Base-by-base conservation (phyloP, 1,139 yeast genomes). In the Taiozyma sp. region DNA sequence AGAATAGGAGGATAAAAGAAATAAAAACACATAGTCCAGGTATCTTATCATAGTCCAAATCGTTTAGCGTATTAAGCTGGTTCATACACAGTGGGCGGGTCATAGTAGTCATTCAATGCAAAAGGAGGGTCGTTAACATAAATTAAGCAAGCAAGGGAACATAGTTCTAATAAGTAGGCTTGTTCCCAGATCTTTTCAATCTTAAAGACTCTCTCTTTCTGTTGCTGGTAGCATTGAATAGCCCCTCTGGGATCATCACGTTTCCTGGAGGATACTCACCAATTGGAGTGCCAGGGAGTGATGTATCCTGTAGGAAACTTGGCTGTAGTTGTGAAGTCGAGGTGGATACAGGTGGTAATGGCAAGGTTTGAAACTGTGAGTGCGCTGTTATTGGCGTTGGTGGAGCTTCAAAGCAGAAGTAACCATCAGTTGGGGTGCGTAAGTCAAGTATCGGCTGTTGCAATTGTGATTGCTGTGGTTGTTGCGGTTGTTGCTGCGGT, bases 141-240 rank as follows among this genome's bases (percentile, higher is more conserved):
- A 12, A 29, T 2, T 24, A 34, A 5, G 4, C 6, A n/a, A 16
- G 9, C 23, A 10, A 10, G 8, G 8, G 14, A 9, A 19, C 24
- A 22, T 16, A 1, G 23, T 10, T 10, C 12, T 50, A 54, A 43
- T 59, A 61, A 8, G 60, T 56, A 12, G 56, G 53, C 34, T 56
- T 55, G 44, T 54, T 70, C 28, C 68, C 68, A 24, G 63, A 59
- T 58, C 76, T 63, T 53, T 72, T 72, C 48, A 71, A 52, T 52
- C 72, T 70, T 50, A 72, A 56, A 53, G 71, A 66, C 48, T 72
- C 75, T 60, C 76, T 65, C 56, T 72, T 72, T 54, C 75, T 65
- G 47, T 66, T 68, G 30, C 68, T 66, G 0, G 75, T 71, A 12
- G 67, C 71, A 51, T 70, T 70, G 59, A 50, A 61, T 44, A 61